These are phyloP conservation scores for Silene uniflora DNA, from an alignment of 148 eudicot species.

Conservation along the genomic window DNA sequence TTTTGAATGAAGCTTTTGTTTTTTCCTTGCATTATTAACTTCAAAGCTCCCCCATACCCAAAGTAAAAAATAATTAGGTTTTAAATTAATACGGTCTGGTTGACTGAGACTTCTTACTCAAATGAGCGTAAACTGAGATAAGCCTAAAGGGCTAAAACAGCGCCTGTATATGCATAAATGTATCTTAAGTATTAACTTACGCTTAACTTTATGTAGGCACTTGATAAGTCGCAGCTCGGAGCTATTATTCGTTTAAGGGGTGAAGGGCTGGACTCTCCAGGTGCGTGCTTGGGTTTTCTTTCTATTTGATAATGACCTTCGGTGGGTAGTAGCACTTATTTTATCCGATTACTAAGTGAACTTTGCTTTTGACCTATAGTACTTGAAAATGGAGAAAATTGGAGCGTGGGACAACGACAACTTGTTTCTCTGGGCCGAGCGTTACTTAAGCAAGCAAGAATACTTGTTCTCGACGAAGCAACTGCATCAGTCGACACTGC, in stretches of 20 bases:
- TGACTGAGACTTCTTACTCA: neutral
- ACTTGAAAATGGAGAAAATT: constrained; percentile 92
- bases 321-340: neutral
- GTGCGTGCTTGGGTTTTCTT: constrained; percentile 28
- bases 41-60: too few relatives aligned
- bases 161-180: neutral
- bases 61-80: neutral
- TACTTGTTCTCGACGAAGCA: constrained; percentile 96
- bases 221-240: constrained; percentile 94
- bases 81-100: neutral
- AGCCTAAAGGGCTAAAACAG: constrained; percentile 2
- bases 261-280: constrained; percentile 84
- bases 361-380: constrained; percentile 38
- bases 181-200: neutral
- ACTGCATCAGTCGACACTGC: constrained; percentile 98
- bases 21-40: neutral
- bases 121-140: neutral
- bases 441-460: constrained; percentile 82
- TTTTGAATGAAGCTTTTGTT: neutral
- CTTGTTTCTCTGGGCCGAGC: constrained; percentile 95
- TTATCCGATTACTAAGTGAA: neutral
- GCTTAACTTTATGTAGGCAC: constrained; percentile 54
- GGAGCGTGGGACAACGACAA: constrained; percentile 98
- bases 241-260: constrained; percentile 71
- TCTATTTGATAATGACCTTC: constrained; percentile 3